Evolutionary conservation across 768 basidiomycete species (phyloP), one percentile per base, ranked within the genome.

Genomic region (Hypsizygus marmoreus): DNA sequence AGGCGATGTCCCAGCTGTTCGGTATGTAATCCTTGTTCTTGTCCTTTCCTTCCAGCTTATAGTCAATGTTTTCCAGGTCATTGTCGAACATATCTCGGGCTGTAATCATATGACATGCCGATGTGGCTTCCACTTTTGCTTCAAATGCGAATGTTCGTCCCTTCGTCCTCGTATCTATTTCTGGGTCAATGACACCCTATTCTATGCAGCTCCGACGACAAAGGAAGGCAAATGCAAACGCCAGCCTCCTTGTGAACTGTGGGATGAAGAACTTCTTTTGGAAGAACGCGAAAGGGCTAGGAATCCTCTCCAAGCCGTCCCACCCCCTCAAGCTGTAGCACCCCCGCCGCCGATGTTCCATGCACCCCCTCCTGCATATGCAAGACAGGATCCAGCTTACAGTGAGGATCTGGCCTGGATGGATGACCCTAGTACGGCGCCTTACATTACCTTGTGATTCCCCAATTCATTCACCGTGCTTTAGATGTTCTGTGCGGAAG

Each of bases 51-150:
- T 39, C 25, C 28, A 14, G 8, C 24, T 12, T 2, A 32, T 49
- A 13, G 35, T 22, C 35, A 35, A 5, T 16, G 24, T 19, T 9
- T 6, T 28, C 11, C 29, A 63, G 62, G 57, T 55, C 5, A 60
- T 63, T 23, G 57, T 63, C 12, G 62, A 63, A 32, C 58, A 54
- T 29, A 34, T 50, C 25, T 59, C 48, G 36, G 72, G 71, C 0
- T 72, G 70, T 49, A 69, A 69, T 55, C 71, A 74, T 49, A 70
- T 72, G 57, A 70, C 65, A 2, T 74, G 71, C 54, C 50, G 63
- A 30, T 72, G 71, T 56, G 62, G 66, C 12, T 64, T 65, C 19
- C 61, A 73, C 45, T 74, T 74, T 49, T 73, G 73, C 51, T 72
- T 68, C 56, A 65, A 64, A 51, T 71, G 69, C 41, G 69, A 67